Conservation (phyloP, 108 stramenopile species). For the Cyclotella atomus region DNA sequence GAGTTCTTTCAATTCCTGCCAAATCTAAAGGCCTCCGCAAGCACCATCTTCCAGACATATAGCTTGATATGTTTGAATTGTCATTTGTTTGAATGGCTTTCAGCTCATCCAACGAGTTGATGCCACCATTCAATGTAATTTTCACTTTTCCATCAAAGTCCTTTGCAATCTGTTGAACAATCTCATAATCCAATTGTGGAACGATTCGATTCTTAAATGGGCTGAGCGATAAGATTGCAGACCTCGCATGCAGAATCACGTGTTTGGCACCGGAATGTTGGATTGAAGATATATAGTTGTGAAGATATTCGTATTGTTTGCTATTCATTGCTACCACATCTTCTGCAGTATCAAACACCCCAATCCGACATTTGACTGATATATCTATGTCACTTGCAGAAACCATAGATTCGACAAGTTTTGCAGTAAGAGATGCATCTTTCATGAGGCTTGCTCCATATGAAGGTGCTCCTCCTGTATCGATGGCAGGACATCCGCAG, state of each 20-base stretch:
- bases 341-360: constrained; percentile 40
- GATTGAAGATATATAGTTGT: constrained; percentile 33
- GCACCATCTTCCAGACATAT: constrained; percentile 60
- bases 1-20: background rate
- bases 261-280: constrained; percentile 45
- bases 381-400: constrained; percentile 26
- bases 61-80: constrained; percentile 14
- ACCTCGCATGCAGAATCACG: constrained; percentile 58
- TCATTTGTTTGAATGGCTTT: constrained; percentile 3
- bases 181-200: constrained; percentile 49
- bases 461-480: constrained; percentile 51
- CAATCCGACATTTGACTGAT: constrained; percentile 55
- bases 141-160: constrained; percentile 46
- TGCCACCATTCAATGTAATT: constrained; percentile 65
- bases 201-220: constrained; percentile 58
- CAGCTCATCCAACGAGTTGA: constrained; percentile 35
- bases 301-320: constrained; percentile 32
- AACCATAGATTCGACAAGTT: constrained; percentile 27
- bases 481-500: constrained; percentile 62
- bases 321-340: constrained; percentile 28
- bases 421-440: constrained; percentile 34
- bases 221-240: constrained; percentile 49
- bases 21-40: constrained; percentile 54
- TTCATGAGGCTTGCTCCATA: constrained; percentile 65
- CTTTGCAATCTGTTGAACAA: constrained; percentile 42